Base-by-base conservation (phyloP, 2,329 filamentous ascomycete species). In the Nectriaceae sp. region DNA sequence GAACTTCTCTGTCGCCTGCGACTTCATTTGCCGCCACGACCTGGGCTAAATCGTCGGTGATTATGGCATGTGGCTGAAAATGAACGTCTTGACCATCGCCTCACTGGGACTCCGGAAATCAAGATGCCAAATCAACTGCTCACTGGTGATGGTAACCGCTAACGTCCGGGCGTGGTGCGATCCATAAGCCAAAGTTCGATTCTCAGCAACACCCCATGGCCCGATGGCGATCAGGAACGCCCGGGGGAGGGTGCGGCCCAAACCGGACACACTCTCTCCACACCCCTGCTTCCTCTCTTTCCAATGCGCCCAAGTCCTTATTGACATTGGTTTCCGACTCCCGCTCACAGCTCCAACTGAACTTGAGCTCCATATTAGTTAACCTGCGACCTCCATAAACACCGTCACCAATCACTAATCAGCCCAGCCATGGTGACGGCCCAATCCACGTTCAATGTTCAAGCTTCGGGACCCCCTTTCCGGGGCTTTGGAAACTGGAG, bases 141-240 rank as follows among this genome's bases (percentile, higher is more conserved):
- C 42, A 22, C 47, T 45, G 49, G 46, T 49, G 53, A 48, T 49
- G 47, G 50, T 44, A 51, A 47, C 55, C 50, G 56, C 52, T 55
- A 45, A 40, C 50, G 41, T 48, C 48, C 47, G 49, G 39, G 37
- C 40, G 42, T 58, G 44, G 57, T 50, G 52, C 62, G 63, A 66
- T 67, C 52, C 54, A 48, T 56, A 52, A 55, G 60, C 63, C 58
- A 62, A 64, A 65, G 31, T 49, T 58, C 63, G 64, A 66, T 67
- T 61, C 50, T 45, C 57, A 49, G 50, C 50, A 55, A 53, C 47
- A 45, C 47, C 40, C 55, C 50, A 59, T 63, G 57, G 60, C 56
- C 54, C 56, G 50, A 62, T 54, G 53, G 50, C 49, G 49, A 62
- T 64, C 55, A 57, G 53, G 53, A 58, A 63, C 60, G 47, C 47